A percentile compares a stretch with the other conserved stretches of the same genome.
Conservation (phyloP, 2,329 filamentous ascomycete species). For the Fusarium sublunatum region DNA sequence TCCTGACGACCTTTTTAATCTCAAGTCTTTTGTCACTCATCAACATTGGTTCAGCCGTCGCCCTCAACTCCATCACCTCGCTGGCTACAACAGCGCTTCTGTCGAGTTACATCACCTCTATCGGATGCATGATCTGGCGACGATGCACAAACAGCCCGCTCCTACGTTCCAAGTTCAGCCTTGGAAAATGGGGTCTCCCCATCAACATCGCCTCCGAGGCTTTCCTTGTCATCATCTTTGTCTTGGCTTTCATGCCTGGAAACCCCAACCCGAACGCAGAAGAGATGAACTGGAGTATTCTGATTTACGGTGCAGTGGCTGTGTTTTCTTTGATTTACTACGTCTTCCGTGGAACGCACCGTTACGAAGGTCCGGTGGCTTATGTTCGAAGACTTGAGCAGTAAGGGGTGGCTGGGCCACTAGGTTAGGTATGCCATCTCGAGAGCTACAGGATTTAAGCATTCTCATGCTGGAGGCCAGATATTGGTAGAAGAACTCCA, state of each 20-base stretch:
- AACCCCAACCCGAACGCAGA: constrained; percentile 28
- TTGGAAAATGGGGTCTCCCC: constrained; percentile 33
- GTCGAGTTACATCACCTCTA: constrained; percentile 40
- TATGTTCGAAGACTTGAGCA: constrained; percentile 33
- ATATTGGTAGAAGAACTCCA: no score
- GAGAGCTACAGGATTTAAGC: no score
- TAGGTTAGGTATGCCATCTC: no score
- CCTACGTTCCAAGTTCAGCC: constrained; percentile 29
- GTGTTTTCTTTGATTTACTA: constrained; percentile 32
- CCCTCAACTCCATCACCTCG: constrained; percentile 35
- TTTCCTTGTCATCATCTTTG: constrained; percentile 34
- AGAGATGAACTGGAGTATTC: constrained; percentile 41
- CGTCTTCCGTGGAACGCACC: constrained; percentile 25
- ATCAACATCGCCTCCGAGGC: constrained; percentile 36
- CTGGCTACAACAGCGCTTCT: constrained; percentile 33
- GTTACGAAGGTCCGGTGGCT: constrained; percentile 35
- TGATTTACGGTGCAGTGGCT: constrained; percentile 25
- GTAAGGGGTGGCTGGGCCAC: background rate
- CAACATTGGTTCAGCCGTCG: constrained; percentile 41
- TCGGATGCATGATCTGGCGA: constrained; percentile 42
- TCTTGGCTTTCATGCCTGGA: constrained; percentile 40
- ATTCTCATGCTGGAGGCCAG: no score
- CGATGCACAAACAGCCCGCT: constrained; percentile 28
- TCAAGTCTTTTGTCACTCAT: constrained; percentile 36
- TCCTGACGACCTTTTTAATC: constrained; percentile 34